phyloP scores from a whole-genome alignment of 2,329 filamentous ascomycete species.

The Rutstroemia sp. region DNA sequence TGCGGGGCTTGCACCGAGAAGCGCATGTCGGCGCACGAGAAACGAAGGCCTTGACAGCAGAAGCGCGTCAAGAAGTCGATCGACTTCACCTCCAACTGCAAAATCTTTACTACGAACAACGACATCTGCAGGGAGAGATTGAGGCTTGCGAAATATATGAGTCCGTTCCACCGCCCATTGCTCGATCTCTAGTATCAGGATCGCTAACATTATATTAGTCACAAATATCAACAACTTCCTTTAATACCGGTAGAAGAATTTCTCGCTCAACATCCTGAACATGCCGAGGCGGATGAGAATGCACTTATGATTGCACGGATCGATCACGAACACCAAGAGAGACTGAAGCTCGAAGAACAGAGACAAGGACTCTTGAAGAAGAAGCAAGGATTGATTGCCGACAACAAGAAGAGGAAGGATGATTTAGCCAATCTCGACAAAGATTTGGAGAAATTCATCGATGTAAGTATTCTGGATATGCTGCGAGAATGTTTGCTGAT shows the following conservation, averaged over 20 bases:
- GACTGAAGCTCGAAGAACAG: constrained; percentile 78
- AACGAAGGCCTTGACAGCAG: constrained; percentile 79
- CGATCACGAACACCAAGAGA: constrained; percentile 79
- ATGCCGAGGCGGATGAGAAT: constrained; percentile 65
- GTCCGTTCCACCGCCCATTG: constrained; percentile 44
- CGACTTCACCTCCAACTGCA: constrained; percentile 85
- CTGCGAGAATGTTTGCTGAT: constrained; percentile 4
- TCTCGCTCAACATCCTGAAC: constrained; percentile 66
- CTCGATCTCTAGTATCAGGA: background rate
- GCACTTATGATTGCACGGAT: constrained; percentile 85
- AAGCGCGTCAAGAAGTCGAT: constrained; percentile 86
- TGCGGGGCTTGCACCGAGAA: constrained; percentile 76
- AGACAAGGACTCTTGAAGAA: constrained; percentile 68
- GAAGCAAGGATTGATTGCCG: constrained; percentile 61
- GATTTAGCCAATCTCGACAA: constrained; percentile 86
- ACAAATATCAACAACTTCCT: constrained; percentile 81
- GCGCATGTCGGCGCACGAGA: constrained; percentile 75
- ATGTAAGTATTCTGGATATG: constrained; percentile 44
- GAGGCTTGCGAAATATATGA: constrained; percentile 84
- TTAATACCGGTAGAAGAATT: constrained; percentile 82
- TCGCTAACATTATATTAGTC: constrained; percentile 40
- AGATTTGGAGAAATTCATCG: constrained; percentile 89
- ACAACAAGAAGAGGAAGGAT: constrained; percentile 90
- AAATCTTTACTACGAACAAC: constrained; percentile 94
- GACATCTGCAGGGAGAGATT: constrained; percentile 85